Percentiles rank a stretch among this genome's conserved stretches.
Conservation (phyloP, 169 alveolate species). For the Eimeria zaria region DNA sequence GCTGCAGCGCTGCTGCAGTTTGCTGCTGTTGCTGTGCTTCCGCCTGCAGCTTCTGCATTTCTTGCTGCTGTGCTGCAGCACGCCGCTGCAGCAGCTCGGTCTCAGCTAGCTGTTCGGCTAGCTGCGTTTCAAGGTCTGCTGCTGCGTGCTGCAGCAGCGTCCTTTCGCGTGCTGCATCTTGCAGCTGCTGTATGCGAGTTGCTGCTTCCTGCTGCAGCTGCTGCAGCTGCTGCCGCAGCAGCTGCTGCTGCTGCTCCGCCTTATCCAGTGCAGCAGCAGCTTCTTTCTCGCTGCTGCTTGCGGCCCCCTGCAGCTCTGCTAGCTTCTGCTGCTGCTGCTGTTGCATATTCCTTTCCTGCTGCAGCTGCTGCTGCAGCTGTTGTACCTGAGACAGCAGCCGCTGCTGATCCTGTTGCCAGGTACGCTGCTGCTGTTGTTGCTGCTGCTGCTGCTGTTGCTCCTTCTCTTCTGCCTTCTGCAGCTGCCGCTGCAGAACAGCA, state of each 20-base stretch:
- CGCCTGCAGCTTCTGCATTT: not conserved
- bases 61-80: slow-evolving; percentile 64
- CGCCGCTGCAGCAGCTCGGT: slow-evolving; percentile 65
- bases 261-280: slow-evolving; percentile 50
- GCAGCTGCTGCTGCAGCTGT: slow-evolving; percentile 67
- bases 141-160: slow-evolving; percentile 74
- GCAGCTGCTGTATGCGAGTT: slow-evolving; percentile 66
- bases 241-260: slow-evolving; percentile 64
- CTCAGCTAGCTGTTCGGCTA: slow-evolving; percentile 58
- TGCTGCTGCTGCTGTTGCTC: slow-evolving; percentile 59
- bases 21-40: slow-evolving; percentile 37
- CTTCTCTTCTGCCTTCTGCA: not conserved
- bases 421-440: slow-evolving; percentile 32
- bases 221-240: slow-evolving; percentile 20
- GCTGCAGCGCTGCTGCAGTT: slow-evolving; percentile 34
- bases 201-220: slow-evolving; percentile 69
- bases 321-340: slow-evolving; percentile 72
- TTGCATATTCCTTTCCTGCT: slow-evolving; percentile 26
- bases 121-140: slow-evolving; percentile 61
- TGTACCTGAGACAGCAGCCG: slow-evolving; percentile 29
- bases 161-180: not conserved
- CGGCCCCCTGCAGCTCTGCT: slow-evolving; percentile 29
- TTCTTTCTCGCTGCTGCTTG: slow-evolving; percentile 22
- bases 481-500: slow-evolving; percentile 28
- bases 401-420: slow-evolving; percentile 49